Conservation (phyloP, 2,329 filamentous ascomycete genomes). For the Ophiocordyceps robertsii region DNA sequence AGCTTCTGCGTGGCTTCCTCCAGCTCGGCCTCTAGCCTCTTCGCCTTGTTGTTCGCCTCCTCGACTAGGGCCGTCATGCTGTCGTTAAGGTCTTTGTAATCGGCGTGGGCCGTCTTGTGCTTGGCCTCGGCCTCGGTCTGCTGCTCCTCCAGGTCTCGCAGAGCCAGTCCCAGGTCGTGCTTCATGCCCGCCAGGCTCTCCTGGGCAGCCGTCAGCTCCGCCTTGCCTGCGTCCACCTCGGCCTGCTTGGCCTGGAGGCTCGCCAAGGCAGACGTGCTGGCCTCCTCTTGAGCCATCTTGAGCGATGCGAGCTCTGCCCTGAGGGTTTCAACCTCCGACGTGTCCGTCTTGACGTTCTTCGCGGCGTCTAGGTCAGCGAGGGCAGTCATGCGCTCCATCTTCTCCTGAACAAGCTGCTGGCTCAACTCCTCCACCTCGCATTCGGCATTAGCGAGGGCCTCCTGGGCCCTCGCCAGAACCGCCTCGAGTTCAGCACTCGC, state of each 20-base stretch:
- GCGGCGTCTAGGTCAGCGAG: constrained; percentile 47
- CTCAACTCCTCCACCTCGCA: constrained; percentile 35
- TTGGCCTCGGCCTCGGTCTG: constrained; percentile 36
- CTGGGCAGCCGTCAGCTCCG: constrained; percentile 22
- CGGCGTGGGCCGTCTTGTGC: constrained; percentile 41
- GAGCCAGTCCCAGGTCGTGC: constrained; percentile 31
- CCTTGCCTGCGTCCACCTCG: constrained; percentile 19
- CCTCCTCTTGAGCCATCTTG: constrained; percentile 32
- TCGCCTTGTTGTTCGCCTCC: constrained; percentile 41
- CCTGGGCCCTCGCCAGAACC: constrained; percentile 24
- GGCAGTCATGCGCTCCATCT: constrained; percentile 45
- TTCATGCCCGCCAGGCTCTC: constrained; percentile 15
- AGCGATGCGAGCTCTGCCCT: constrained; percentile 34
- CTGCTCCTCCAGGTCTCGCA: constrained; percentile 40
- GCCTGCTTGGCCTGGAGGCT: constrained; percentile 21
- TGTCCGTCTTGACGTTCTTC: constrained; percentile 42
- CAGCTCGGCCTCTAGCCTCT: constrained; percentile 35
- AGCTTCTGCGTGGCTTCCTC: constrained; percentile 30
- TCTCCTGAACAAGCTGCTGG: constrained; percentile 41
- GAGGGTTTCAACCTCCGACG: constrained; percentile 37
- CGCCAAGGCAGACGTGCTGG: constrained; percentile 19
- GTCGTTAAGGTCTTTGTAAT: constrained; percentile 51
- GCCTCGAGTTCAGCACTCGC: constrained; percentile 21
- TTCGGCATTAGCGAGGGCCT: constrained; percentile 29
- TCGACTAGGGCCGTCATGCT: constrained; percentile 47